Evolutionary conservation across 2,329 filamentous ascomycete species (phyloP), one percentile per base, ranked within the genome.

Genomic region (Cladophialophora exuberans): DNA sequence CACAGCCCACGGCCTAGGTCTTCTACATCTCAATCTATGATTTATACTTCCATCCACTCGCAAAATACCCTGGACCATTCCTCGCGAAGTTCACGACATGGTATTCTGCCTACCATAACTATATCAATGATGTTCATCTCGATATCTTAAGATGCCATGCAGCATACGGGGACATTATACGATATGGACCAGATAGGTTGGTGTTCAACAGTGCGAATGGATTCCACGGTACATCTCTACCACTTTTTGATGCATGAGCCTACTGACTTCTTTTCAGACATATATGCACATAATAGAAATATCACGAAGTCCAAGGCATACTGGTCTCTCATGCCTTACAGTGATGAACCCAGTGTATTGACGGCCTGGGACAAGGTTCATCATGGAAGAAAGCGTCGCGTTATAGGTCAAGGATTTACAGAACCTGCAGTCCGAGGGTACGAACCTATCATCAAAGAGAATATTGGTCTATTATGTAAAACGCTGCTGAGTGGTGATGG

Each of bases 71-170:
- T 15, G 42, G 42, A 20, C 42, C 42, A 6, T 18, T 31, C n/a
- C 23, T 45, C 17, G 42, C 42, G n/a, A 45, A 45, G 28, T 28
- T 45, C 33, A 45, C 42, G 17, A 45, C 42, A 17, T 45, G 42
- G 42, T 33, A 45, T 45, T 45, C 26, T 30, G 42, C 42, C 15
- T 45, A 45, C 42, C 42, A 33, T 28, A 45, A 45, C n/a, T 45
- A 31, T 33, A 6, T 45, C 15, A 45, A 45, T 10, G 42, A 45
- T 31, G 42, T 45, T 26, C 26, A 45, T 18, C 10, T 45, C 7
- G 42, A 45, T 33, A 45, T 31, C 6, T 13, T 45, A 13, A 17
- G 42, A n/a, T 33, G 42, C n/a, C 42, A 45, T 20, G 42, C 26
- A 45, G 17, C 13, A 3, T 45, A 45, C n/a, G 42, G 42, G n/a